A percentile compares a stretch with the other conserved stretches of the same genome.
These are phyloP conservation scores for Colletotrichum sp. DNA, from an alignment of 2,329 filamentous ascomycete genomes.

Conservation along the genomic window DNA sequence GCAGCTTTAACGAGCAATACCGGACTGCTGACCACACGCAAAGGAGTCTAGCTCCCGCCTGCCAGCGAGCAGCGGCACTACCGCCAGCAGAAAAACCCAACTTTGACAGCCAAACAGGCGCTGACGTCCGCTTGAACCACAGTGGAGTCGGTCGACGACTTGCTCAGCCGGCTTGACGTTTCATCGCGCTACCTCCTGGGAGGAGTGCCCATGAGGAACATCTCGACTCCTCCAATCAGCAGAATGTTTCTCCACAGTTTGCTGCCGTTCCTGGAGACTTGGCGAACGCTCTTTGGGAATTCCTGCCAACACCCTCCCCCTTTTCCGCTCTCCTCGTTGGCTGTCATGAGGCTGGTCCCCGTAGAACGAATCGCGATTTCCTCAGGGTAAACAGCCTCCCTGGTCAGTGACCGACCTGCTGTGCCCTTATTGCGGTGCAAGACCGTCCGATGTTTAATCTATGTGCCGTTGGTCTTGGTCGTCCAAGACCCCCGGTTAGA, in stretches of 20 bases:
- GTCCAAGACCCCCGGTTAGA: background rate
- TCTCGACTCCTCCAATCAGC: conserved; percentile 10
- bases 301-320: background rate
- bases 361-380: background rate
- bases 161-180: background rate
- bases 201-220: background rate
- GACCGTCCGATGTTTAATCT: background rate
- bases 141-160: background rate
- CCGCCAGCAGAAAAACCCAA: background rate
- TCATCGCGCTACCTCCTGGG: conserved; percentile 10
- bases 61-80: background rate
- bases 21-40: background rate
- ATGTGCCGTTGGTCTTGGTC: background rate
- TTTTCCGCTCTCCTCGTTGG: background rate
- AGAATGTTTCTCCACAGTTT: background rate
- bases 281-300: background rate
- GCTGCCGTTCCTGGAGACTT: background rate
- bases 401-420: background rate
- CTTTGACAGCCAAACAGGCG: background rate
- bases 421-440: background rate
- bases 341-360: background rate
- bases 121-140: background rate
- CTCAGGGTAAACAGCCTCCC: background rate
- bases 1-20: background rate
- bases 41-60: background rate